A percentile compares a stretch with the other conserved stretches of the same genome.
phyloP scores from a whole-genome alignment of 306 rosid genomes.

The Prunus campanulata region DNA sequence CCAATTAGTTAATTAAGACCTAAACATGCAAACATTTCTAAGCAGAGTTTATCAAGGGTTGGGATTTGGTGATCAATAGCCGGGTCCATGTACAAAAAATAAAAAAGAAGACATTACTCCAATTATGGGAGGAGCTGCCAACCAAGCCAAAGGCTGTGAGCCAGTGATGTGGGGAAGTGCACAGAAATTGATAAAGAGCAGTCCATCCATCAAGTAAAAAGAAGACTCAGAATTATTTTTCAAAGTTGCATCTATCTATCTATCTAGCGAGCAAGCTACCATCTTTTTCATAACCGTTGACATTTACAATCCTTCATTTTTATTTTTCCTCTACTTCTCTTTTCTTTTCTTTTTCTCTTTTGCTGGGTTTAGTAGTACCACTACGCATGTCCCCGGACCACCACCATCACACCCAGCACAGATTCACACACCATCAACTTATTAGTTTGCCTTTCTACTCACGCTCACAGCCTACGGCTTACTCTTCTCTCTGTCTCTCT shows the following conservation, averaged over 20 bases:
- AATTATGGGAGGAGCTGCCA: constrained; percentile 29
- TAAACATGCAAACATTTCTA: background rate
- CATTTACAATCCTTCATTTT: constrained; percentile 34
- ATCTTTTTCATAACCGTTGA: constrained; percentile 71
- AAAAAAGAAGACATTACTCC: background rate
- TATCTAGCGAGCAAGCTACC: background rate
- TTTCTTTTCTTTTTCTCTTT: constrained; percentile 42
- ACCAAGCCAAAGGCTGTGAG: constrained; percentile 38
- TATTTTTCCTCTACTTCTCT: constrained; percentile 14
- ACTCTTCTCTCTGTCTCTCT: background rate
- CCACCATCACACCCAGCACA: constrained; percentile 78
- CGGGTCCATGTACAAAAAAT: constrained; percentile 8
- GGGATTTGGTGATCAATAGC: background rate
- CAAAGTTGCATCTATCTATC: constrained; percentile 36
- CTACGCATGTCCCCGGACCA: constrained; percentile 62
- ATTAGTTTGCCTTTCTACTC: constrained; percentile 63
- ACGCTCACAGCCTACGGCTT: constrained; percentile 49
- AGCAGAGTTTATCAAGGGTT: background rate
- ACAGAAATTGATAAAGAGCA: constrained; percentile 80
- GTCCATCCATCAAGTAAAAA: constrained; percentile 30
- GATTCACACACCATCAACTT: constrained; percentile 48
- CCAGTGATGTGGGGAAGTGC: constrained; percentile 55
- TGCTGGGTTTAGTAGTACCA: constrained; percentile 44
- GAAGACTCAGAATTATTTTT: constrained; percentile 44
- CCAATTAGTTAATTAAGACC: background rate